These are phyloP conservation scores for Fraxinus anomala DNA, from an alignment of 257 asterid species.

Conservation along the genomic window DNA sequence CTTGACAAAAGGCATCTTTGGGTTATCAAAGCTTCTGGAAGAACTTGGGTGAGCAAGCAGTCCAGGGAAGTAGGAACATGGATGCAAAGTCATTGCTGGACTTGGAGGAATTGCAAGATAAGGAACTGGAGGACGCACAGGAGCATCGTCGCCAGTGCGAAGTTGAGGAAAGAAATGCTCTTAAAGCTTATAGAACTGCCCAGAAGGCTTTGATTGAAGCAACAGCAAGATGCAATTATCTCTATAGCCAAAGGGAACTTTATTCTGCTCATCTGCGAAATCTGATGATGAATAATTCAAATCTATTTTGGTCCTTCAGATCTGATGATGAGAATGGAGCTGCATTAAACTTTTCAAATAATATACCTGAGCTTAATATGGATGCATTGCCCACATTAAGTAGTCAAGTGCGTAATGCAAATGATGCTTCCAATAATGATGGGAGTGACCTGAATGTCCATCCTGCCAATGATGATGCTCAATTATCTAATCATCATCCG, in stretches of 20 bases:
- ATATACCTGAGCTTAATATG: constrained; percentile 26
- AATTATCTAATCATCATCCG: constrained; percentile 21
- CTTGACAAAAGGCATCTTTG: constrained; percentile 26
- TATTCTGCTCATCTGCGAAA: constrained; percentile 50
- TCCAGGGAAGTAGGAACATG: constrained; percentile 19
- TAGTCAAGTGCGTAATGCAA: constrained; percentile 27
- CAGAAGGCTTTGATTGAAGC: constrained; percentile 54
- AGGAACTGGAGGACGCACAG: constrained; percentile 54
- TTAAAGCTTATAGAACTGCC: constrained; percentile 46
- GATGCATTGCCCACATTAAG: constrained; percentile 33
- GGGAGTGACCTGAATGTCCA: constrained; percentile 25
- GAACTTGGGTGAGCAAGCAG: background rate
- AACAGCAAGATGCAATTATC: constrained; percentile 48
- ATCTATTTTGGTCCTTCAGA: constrained; percentile 31
- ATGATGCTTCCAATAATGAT: constrained; percentile 27
- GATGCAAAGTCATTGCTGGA: constrained; percentile 40
- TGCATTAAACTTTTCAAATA: constrained; percentile 28
- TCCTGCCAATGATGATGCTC: constrained; percentile 26
- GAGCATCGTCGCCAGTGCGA: constrained; percentile 51
- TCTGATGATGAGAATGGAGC: constrained; percentile 27
- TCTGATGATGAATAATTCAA: constrained; percentile 51
- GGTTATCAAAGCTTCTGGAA: constrained; percentile 30
- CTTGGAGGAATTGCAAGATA: constrained; percentile 47
- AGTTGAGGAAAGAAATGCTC: constrained; percentile 49
- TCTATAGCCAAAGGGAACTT: constrained; percentile 46